Evolutionary conservation across 768 basidiomycete genomes (phyloP), one percentile per base, ranked within the genome.

Genomic region (Rhodotorula diobovata): DNA sequence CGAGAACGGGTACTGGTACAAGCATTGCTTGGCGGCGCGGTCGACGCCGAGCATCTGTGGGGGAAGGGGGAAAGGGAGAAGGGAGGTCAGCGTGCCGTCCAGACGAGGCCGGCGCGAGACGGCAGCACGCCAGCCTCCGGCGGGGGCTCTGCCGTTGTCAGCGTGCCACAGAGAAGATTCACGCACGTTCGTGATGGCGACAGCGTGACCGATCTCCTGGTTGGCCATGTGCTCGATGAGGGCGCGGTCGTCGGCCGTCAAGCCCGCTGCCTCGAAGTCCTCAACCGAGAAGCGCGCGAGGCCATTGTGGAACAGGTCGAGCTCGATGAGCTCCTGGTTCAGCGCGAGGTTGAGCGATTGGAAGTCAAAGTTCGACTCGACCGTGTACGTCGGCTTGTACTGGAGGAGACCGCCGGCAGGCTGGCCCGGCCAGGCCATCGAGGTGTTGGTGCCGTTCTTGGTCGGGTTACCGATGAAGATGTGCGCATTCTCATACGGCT

Each of bases 271-370:
- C 35, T 84, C 83, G 77, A 88, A 89, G 32, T 88, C 86, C 37
- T 83, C 80, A 0, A 69, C 81, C 7, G 84, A 84, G 81, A 90
- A 89, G 14, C 75, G 63, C 23, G 83, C 82, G 16, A 87, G 82
- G 35, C 84, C 87, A 67, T 84, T 81, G 76, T 86, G 81, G 82
- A 87, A 87, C n/a, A 41, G 37, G 35, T 63, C 45, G n/a, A 81
- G 78, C 76, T 88, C 87, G 70, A 88, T 85, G 77, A 82, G 85
- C 79, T 87, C 86, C 80, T 87, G 87, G 77, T 87, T 84, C n/a
- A 88, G 78, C 0, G 82, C 87, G 51, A 88, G 80, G 71, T 85
- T 80, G 66, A 87, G 75, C 20, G 85, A 85, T 76, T 85, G 57
- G 28, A 58, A 58, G 39, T 58, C 85, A 72, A 85, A 83, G 67